Percentiles rank a stretch among this genome's conserved stretches.
Evolutionary conservation across 2,329 filamentous ascomycete genomes (phyloP).

Genomic region (Diaporthe amygdali): DNA sequence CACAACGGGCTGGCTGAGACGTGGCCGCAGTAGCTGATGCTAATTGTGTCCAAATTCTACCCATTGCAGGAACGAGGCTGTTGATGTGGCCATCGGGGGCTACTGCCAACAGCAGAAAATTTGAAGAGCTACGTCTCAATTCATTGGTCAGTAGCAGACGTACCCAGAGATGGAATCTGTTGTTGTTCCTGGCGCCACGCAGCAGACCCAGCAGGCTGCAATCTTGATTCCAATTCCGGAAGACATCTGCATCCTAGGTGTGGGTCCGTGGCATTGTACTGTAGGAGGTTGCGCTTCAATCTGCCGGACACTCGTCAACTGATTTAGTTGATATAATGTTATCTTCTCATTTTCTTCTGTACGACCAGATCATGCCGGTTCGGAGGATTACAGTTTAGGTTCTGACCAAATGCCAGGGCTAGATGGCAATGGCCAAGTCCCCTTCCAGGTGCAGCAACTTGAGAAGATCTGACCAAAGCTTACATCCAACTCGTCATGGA

Average conservation of each 20-base stretch:
- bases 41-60: background rate
- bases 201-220: background rate
- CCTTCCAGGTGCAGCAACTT: background rate
- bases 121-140: too few relatives aligned
- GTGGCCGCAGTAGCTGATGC: constrained; percentile 4
- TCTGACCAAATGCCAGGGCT: background rate
- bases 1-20: background rate
- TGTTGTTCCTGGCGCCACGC: background rate
- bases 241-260: background rate
- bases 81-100: background rate
- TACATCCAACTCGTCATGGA: background rate
- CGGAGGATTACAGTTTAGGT: background rate
- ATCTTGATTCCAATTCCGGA: background rate
- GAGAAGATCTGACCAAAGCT: background rate
- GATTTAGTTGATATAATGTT: background rate
- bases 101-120: background rate
- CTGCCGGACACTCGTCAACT: background rate
- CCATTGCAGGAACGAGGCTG: background rate
- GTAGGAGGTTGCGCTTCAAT: background rate
- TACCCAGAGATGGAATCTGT: background rate
- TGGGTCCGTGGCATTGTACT: background rate
- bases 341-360: background rate
- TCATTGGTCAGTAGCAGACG: background rate
- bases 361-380: background rate
- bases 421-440: background rate